Evolutionary conservation across 352 stramenopile species (phyloP).

Genomic region (Phytophthora hibernalis): DNA sequence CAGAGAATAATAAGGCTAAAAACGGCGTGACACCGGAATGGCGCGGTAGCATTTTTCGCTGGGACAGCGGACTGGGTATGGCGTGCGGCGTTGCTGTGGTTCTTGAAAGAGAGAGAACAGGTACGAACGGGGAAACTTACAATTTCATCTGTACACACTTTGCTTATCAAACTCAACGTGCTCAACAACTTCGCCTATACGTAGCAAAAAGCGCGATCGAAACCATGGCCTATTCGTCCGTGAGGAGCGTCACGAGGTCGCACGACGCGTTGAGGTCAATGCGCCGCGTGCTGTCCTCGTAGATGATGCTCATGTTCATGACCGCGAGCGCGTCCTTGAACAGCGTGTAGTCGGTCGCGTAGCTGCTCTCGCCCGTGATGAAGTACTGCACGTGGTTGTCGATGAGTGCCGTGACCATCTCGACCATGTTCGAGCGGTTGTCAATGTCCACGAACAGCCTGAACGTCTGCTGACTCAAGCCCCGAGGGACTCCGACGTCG

Average conservation of each 20-base stretch:
- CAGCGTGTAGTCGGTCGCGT: constrained; percentile 47
- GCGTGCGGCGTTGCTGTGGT: too few species aligned
- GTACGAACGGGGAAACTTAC: constrained; percentile 8
- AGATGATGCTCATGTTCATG: constrained; percentile 69
- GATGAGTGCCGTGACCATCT: constrained; percentile 56
- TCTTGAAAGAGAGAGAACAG: too few species aligned
- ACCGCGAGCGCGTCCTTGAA: constrained; percentile 49
- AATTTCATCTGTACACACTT: constrained; percentile 25
- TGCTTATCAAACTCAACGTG: constrained; percentile 18
- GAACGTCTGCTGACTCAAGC: constrained; percentile 43
- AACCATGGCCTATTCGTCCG: constrained; percentile 2
- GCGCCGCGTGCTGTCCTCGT: constrained; percentile 48
- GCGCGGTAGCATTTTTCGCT: not conserved
- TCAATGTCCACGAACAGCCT: constrained; percentile 34
- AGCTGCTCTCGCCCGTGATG: constrained; percentile 53
- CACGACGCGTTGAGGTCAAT: constrained; percentile 45
- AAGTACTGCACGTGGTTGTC: constrained; percentile 55
- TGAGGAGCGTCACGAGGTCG: constrained; percentile 33
- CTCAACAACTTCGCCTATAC: constrained; percentile 20
- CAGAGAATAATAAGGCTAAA: too few species aligned
- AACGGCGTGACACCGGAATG: not conserved
- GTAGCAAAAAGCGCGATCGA: constrained; percentile 16
- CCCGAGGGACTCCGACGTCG: constrained; percentile 56
- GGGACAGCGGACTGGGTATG: too few species aligned
- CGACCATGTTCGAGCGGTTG: constrained; percentile 35